phyloP scores from a whole-genome alignment of 768 basidiomycete genomes.

The Rhodotorula toruloides region DNA sequence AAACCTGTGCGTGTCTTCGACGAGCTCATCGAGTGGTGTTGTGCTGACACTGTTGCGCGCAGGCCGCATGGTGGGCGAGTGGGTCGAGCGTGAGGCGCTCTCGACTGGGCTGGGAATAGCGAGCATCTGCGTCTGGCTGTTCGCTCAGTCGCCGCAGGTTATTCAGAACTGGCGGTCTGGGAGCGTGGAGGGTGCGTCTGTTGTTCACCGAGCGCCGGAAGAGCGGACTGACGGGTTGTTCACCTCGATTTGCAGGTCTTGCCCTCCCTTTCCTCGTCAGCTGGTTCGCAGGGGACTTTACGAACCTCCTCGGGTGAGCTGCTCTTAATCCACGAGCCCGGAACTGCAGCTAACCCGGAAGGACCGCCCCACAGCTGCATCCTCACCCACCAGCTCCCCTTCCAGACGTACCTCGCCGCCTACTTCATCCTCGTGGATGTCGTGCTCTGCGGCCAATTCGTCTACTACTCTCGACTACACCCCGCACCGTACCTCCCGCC shows the following conservation, averaged over 20 bases:
- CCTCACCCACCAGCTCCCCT: conserved; percentile 86
- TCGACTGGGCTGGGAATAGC: conserved; percentile 55
- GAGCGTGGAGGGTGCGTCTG: conserved; percentile 18
- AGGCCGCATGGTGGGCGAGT: not conserved
- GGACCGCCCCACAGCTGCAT: conserved; percentile 55
- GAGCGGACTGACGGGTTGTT: not conserved
- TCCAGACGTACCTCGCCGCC: conserved; percentile 78
- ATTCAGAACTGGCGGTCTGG: conserved; percentile 39
- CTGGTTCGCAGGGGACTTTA: conserved; percentile 82
- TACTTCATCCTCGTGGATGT: conserved; percentile 86
- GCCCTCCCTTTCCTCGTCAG: conserved; percentile 87
- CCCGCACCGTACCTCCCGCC: conserved; percentile 21
- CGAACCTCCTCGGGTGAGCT: conserved; percentile 67
- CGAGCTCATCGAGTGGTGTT: too few relatives aligned
- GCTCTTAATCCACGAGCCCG: too few relatives aligned
- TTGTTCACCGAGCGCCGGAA: too few relatives aligned
- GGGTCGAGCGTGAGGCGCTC: conserved; percentile 11
- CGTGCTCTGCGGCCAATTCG: conserved; percentile 68
- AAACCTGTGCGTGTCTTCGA: too few relatives aligned
- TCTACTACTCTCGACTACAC: conserved; percentile 51
- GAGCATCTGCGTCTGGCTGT: conserved; percentile 74
- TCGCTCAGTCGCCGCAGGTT: conserved; percentile 68
- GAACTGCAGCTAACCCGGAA: not conserved
- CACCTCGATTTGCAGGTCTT: conserved; percentile 54
- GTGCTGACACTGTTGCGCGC: too few relatives aligned